A percentile compares a stretch with the other conserved stretches of the same genome.
These are phyloP conservation scores for Trichosanthes truncata DNA, from an alignment of 306 rosid genomes.

Conservation along the genomic window DNA sequence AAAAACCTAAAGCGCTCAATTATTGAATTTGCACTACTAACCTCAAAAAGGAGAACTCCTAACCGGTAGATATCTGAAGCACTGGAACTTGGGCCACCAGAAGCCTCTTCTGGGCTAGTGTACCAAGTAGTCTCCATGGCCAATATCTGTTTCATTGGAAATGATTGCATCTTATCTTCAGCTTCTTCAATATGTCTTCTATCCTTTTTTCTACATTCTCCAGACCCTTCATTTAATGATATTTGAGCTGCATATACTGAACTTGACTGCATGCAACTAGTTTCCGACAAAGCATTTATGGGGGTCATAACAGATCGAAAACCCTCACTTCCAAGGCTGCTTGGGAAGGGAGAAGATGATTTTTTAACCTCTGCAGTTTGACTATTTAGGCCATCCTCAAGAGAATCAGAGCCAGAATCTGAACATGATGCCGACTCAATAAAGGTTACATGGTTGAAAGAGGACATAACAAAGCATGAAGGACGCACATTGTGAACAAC, in stretches of 20 bases:
- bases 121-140: conserved; percentile 86
- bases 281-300: conserved; percentile 48
- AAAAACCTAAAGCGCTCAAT: neutral
- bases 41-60: conserved; percentile 97
- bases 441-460: conserved; percentile 83
- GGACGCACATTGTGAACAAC: conserved; percentile 93
- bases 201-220: conserved; percentile 50
- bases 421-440: conserved; percentile 94
- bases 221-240: conserved; percentile 53
- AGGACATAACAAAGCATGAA: conserved; percentile 92
- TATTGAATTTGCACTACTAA: conserved; percentile 12
- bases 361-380: conserved; percentile 39
- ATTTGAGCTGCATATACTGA: conserved; percentile 57
- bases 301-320: conserved; percentile 34
- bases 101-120: conserved; percentile 76
- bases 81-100: conserved; percentile 49
- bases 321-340: conserved; percentile 46
- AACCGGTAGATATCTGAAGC: conserved; percentile 83
- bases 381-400: conserved; percentile 45
- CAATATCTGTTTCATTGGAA: conserved; percentile 90
- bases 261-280: conserved; percentile 77
- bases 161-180: conserved; percentile 65
- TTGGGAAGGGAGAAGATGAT: conserved; percentile 32
- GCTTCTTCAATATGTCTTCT: conserved; percentile 43
- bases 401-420: conserved; percentile 81